Base-by-base conservation (phyloP, 1,284 basidiomycete species). In the Leucoagaricus sp. region DNA sequence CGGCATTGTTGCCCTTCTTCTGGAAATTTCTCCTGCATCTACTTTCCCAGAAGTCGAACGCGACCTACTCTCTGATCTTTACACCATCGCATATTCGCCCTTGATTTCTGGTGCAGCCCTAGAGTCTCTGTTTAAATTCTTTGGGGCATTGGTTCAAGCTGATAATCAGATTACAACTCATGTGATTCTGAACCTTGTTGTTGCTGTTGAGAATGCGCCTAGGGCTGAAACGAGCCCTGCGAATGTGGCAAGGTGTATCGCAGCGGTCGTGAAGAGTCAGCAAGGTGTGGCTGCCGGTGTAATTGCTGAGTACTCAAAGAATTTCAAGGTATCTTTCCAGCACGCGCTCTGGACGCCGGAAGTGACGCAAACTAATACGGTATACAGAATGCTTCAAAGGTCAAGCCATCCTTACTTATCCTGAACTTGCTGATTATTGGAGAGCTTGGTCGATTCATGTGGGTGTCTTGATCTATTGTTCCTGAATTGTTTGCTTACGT, bases 391-490 rank as follows among this genome's bases (percentile, higher is more conserved):
- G 74, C 78, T 0, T 80, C 86, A 4, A 93, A 92, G 67, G 81
- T 86, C 6, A 84, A 84, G 59, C 71, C 87, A 21, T 77, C 84
- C 0, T 78, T 86, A 40, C 77, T 90, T 17, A 87, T 93, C 44
- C 81, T 98, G n/a, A 91, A 91, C 59, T 78, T 98, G 45, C 76
- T 96, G 15, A 89, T 93, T 40, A 77, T 97, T 49, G 95, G 95
- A 53, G 95, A 98, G 71, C 81, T 97, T 34, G 95, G 95, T 26
- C 86, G 94, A 29, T 86, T 86, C 64, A 86, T 91, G 93, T 95
- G 61, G 64, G 87, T 71, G 4, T 53, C 57, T 58, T n/a, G n/a
- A n/a, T n/a, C 38, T 49, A 40, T 55, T 38, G 25, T 49, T 12
- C 26, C 13, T 13, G 15, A 12, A 6, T 23, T 26, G 26, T n/a